Evolutionary conservation across 768 basidiomycete species (phyloP), one percentile per base, ranked within the genome.

Genomic region (Tylopilus balloui): DNA sequence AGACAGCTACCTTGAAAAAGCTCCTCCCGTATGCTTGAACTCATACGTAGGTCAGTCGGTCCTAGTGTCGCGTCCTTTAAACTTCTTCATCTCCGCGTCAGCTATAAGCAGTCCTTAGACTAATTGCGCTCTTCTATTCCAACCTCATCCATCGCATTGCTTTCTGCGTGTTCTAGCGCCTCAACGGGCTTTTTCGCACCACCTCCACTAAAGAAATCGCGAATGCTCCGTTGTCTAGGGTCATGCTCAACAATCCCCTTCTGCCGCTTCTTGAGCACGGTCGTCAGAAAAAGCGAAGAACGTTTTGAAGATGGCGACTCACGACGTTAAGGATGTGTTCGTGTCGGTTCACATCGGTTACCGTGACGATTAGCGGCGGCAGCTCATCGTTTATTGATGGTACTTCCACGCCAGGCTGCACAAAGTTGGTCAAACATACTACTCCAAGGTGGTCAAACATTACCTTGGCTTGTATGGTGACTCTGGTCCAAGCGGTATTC

Each of bases 211-310:
- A 92, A 88, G 72, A 90, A 92, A 3, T 76, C 73, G 19, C 86
- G 77, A 39, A 93, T 85, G 60, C 85, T 81, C 53, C 78, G 74
- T 63, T 94, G 90, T 50, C 79, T 79, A 25, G 82, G 80, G 60
- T 93, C 90, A 60, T 84, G 77, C 1, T 83, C 84, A 39, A 89
- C 84, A 1, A 91, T 88, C 3, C 87, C 88, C 51, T 75, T 79
- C 64, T 92, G 89, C 4, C 89, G 80, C 40, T 70, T 75, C 78
- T 79, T 52, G 43, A 37, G 44, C 63, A 62, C 69, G 71, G 48
- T 24, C 42, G 37, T 60, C 34, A 49, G 28, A 12, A 48, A 31
- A 43, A 17, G 32, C 37, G 28, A 17, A 15, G 23, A 34, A 9
- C 7, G 35, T 27, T 14, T 12, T 32, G 25, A 42, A 41, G 25